Evolutionary conservation across 2,329 filamentous ascomycete species (phyloP).

Genomic region (Aspergillus sp.): DNA sequence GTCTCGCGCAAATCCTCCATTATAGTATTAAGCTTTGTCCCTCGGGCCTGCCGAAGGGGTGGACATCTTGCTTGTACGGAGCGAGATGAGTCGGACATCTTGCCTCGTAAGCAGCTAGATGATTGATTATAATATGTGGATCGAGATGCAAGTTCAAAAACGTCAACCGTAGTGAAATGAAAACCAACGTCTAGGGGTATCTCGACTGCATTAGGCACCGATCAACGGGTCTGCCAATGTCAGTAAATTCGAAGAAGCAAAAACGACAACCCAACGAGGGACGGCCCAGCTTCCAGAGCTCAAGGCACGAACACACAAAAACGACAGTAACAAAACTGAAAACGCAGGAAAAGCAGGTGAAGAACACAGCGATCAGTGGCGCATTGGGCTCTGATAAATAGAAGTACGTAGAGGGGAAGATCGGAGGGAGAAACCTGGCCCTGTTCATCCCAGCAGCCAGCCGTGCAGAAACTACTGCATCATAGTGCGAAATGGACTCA

Average conservation of each 20-base stretch:
- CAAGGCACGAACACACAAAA: slow-evolving; percentile 18
- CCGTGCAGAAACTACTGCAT: slow-evolving; percentile 29
- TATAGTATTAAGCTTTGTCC: slow-evolving; percentile 59
- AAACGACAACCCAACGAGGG: slow-evolving; percentile 19
- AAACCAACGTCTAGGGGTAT: slow-evolving; percentile 22
- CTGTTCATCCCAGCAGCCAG: slow-evolving; percentile 9
- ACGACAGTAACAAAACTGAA: slow-evolving; percentile 17
- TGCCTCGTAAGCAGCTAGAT: slow-evolving; percentile 19
- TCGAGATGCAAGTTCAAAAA: too few relatives aligned
- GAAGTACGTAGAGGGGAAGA: slow-evolving; percentile 5
- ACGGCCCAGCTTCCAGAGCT: slow-evolving; percentile 31
- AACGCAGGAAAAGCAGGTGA: slow-evolving; percentile 22
- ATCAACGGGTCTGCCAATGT: slow-evolving; percentile 23
- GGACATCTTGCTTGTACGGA: slow-evolving; percentile 49
- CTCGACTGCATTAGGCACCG: slow-evolving; percentile 24
- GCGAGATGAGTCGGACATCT: slow-evolving; percentile 46
- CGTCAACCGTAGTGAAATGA: background rate
- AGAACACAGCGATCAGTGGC: slow-evolving; percentile 17
- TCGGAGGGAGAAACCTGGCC: background rate
- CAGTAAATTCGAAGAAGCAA: slow-evolving; percentile 10
- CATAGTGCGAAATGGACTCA: slow-evolving; percentile 20
- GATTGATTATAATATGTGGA: slow-evolving; percentile 24
- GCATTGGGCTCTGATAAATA: slow-evolving; percentile 26
- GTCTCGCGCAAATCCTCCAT: slow-evolving; percentile 49
- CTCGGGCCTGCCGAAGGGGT: slow-evolving; percentile 54